phyloP scores from a whole-genome alignment of 768 basidiomycete genomes.

The Jaapia argillacea region DNA sequence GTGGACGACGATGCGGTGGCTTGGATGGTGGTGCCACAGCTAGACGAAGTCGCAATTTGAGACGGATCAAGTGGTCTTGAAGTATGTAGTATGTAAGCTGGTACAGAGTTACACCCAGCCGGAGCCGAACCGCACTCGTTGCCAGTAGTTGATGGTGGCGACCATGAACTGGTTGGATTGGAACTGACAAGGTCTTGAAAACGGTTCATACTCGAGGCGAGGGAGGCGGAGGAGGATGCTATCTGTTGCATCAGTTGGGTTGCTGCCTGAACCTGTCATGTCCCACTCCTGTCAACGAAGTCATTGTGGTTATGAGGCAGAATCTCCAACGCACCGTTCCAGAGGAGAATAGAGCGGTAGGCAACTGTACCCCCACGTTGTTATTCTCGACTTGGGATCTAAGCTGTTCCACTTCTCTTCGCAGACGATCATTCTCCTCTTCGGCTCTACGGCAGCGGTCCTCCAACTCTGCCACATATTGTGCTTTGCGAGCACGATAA shows the following conservation, averaged over 20 bases:
- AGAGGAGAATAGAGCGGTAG: too few species aligned
- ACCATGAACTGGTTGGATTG: too few species aligned
- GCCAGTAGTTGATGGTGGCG: too few species aligned
- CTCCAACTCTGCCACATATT: constrained; percentile 47
- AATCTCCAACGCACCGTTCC: too few species aligned
- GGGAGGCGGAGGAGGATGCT: background rate
- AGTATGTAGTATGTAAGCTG: too few species aligned
- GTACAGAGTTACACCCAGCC: too few species aligned
- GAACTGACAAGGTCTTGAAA: too few species aligned
- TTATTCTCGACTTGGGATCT: background rate
- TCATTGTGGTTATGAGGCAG: too few species aligned
- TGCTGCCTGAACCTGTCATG: background rate
- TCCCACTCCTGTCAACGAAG: too few species aligned
- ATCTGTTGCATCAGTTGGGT: background rate
- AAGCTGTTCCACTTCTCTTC: constrained; percentile 30
- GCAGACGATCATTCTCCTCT: constrained; percentile 41
- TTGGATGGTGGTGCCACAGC: background rate
- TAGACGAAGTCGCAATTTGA: background rate
- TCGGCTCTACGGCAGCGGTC: constrained; percentile 41
- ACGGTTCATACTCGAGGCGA: too few species aligned
- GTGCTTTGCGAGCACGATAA: constrained; percentile 52
- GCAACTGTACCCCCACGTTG: background rate
- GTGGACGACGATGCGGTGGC: background rate
- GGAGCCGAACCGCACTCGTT: too few species aligned
- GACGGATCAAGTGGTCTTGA: too few species aligned